Base-by-base conservation (phyloP, 176 grass and related monocot species). In the Bothriochloa decipiens region DNA sequence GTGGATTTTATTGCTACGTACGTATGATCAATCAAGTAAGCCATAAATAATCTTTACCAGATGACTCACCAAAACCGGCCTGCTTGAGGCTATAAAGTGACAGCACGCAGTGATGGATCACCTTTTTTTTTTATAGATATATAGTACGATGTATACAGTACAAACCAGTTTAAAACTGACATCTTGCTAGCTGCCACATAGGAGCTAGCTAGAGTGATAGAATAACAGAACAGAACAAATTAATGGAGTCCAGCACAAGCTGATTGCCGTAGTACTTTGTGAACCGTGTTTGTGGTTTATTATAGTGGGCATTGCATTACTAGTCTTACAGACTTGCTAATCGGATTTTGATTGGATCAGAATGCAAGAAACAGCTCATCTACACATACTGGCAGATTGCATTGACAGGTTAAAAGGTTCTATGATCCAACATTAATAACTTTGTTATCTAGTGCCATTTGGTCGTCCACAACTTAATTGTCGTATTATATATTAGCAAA, bases 21-120 rank as follows among this genome's bases (percentile, higher is more conserved):
- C 18, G 0, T 62, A 49, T 20, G 23, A 72, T 17, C 20, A 61
- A 23, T 45, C 70, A 53, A 20, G 50, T 18, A 29, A 26, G 41
- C 7, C 9, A 32, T 37, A 41, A 73, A 65, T 27, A 64, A 50
- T 13, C 11, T 40, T 39, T 45, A 46, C 41, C 37, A 15, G 28
- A 61, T 35, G 74, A 33, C 40, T 50, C 32, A 45, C 3, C 3
- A 2, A 53, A 17, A 81, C 58, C n/a, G n/a, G n/a, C n/a, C 37
- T 39, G 41, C n/a, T 50, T 18, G 50, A 18, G 50, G 50, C 50
- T 86, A 66, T 55, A 66, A 81, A 81, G 84, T 55, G 76, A 23
- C 43, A 86, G 14, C 57, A 50, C 32, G 71, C 71, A 74, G 14
- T 65, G 10, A 79, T 49, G 10, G 13, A 53, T 65, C n/a, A 28